These are phyloP conservation scores for Globisporangium paddicum DNA, from an alignment of 352 stramenopile genomes.

Conservation along the genomic window DNA sequence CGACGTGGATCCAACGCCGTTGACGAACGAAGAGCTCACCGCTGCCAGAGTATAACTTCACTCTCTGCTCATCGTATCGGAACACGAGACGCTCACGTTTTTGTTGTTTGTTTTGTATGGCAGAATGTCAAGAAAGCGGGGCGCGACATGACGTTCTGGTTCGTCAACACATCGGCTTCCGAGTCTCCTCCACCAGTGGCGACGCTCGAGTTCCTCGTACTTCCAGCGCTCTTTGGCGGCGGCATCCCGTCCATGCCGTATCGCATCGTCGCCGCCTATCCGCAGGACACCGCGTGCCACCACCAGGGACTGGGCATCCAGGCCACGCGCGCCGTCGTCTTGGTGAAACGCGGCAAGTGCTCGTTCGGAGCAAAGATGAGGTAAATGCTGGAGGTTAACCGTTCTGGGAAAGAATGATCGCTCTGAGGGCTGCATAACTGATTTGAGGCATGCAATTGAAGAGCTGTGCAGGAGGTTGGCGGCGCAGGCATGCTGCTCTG, in stretches of 20 bases:
- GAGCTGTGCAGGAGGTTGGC: constrained; percentile 45
- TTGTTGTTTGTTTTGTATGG: no score
- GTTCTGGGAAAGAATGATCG: no score
- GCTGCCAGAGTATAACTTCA: no score
- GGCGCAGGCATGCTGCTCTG: constrained; percentile 57
- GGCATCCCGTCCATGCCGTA: constrained; percentile 43
- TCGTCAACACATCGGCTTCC: constrained; percentile 25
- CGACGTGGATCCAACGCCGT: constrained; percentile 19
- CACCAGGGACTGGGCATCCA: constrained; percentile 54
- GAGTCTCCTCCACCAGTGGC: neutral
- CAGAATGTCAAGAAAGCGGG: constrained; percentile 38
- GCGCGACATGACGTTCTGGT: constrained; percentile 48
- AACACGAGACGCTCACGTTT: no score
- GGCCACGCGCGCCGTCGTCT: constrained; percentile 46
- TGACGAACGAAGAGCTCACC: constrained; percentile 44
- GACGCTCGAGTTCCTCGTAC: constrained; percentile 29
- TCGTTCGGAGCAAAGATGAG: constrained; percentile 62
- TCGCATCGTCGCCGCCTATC: constrained; percentile 56
- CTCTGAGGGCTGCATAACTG: neutral
- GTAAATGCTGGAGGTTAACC: constrained; percentile 15
- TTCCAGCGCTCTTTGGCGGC: constrained; percentile 53
- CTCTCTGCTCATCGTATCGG: no score
- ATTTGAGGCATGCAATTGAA: constrained; percentile 6
- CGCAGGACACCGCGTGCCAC: constrained; percentile 65
- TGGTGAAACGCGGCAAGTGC: constrained; percentile 68